These are phyloP conservation scores for Pythium folliculosum DNA, from an alignment of 352 stramenopile species.

Conservation along the genomic window DNA sequence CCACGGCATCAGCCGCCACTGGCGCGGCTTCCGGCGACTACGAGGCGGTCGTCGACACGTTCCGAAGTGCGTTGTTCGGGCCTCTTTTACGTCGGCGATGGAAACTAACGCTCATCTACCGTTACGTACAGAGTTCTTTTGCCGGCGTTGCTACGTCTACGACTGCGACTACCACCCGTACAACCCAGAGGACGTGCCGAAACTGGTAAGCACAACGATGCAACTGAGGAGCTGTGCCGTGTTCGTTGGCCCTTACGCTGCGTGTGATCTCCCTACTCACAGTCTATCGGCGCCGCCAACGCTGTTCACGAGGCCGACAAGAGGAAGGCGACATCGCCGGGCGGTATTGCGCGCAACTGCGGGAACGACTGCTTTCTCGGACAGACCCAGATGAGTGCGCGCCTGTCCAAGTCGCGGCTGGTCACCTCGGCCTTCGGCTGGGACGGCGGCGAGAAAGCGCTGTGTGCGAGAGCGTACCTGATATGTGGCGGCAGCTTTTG, in stretches of 20 bases:
- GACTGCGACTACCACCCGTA: constrained; percentile 82
- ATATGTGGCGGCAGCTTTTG: constrained; percentile 78
- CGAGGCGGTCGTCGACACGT: constrained; percentile 63
- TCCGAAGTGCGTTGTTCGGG: constrained; percentile 41
- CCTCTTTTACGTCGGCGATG: neutral
- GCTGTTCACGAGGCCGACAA: constrained; percentile 46
- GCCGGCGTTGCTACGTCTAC: constrained; percentile 79
- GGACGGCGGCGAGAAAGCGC: constrained; percentile 41
- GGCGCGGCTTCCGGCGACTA: constrained; percentile 35
- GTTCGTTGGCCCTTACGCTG: neutral
- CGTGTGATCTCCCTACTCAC: constrained; percentile 13
- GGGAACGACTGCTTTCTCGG: constrained; percentile 78
- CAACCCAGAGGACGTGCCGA: constrained; percentile 46
- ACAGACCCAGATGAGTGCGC: constrained; percentile 38
- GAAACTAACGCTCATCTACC: no score
- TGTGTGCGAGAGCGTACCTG: constrained; percentile 66
- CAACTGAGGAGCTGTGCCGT: neutral
- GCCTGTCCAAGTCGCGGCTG: constrained; percentile 53
- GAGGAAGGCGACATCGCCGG: constrained; percentile 35
- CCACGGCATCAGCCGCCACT: neutral
- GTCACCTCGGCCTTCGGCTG: constrained; percentile 56
- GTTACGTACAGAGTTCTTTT: constrained; percentile 44
- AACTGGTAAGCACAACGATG: constrained; percentile 66
- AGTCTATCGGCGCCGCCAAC: constrained; percentile 70
- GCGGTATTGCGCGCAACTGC: constrained; percentile 68